phyloP scores from a whole-genome alignment of 1,284 basidiomycete species.

The Leucoagaricus sp. region DNA sequence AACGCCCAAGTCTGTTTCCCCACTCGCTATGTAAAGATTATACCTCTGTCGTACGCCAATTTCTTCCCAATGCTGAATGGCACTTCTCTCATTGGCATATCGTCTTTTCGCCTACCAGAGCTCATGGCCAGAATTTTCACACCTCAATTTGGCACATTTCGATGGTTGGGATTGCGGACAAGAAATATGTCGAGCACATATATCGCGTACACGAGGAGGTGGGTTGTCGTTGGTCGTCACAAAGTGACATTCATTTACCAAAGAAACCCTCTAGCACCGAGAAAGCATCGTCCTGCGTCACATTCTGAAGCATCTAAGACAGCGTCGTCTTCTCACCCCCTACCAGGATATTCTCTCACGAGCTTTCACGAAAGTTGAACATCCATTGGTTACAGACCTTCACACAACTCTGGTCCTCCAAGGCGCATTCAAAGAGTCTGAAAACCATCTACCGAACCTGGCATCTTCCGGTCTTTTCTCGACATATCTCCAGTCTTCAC shows the following conservation, averaged over 20 bases:
- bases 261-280: conserved; percentile 53
- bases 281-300: conserved; percentile 67
- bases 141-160: conserved; percentile 77
- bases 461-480: conserved; percentile 59
- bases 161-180: conserved; percentile 57
- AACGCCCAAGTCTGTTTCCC: conserved; percentile 58
- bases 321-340: conserved; percentile 70
- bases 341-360: conserved; percentile 62
- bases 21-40: conserved; percentile 68
- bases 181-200: conserved; percentile 54
- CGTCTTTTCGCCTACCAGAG: conserved; percentile 37
- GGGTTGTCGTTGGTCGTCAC: conserved; percentile 17
- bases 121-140: conserved; percentile 71
- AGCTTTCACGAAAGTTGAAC: conserved; percentile 63
- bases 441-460: conserved; percentile 52
- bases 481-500: conserved; percentile 54
- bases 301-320: conserved; percentile 79
- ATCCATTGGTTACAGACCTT: conserved; percentile 69
- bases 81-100: neutral
- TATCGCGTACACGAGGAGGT: conserved; percentile 62
- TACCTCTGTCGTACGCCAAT: conserved; percentile 64
- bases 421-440: conserved; percentile 65
- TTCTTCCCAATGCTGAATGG: neutral
- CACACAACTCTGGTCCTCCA: conserved; percentile 66
- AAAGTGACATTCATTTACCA: conserved; percentile 10